These are phyloP conservation scores for Pseudocercospora crystallina DNA, from an alignment of 2,329 filamentous ascomycete genomes.

Conservation along the genomic window DNA sequence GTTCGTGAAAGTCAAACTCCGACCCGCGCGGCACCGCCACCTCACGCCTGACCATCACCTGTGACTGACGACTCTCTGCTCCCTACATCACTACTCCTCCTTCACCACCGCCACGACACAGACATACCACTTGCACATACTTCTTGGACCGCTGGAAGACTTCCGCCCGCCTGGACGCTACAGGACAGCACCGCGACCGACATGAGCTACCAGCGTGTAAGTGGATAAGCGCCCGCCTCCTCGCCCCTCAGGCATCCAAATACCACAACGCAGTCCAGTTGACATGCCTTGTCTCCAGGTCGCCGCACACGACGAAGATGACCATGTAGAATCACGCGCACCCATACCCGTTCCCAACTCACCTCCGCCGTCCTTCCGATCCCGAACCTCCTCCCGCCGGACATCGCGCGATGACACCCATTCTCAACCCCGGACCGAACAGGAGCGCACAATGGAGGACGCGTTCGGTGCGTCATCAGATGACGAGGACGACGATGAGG, in stretches of 20 bases:
- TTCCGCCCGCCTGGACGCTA: background rate
- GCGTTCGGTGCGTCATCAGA: slow-evolving; percentile 72
- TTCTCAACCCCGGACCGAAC: slow-evolving; percentile 50
- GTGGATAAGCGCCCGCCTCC: slow-evolving; percentile 25
- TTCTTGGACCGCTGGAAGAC: background rate
- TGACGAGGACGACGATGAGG: slow-evolving; percentile 68
- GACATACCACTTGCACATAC: background rate
- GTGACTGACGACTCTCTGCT: too few species aligned
- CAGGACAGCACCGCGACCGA: slow-evolving; percentile 18
- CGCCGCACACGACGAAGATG: slow-evolving; percentile 46
- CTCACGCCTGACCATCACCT: too few species aligned
- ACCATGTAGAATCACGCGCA: slow-evolving; percentile 34
- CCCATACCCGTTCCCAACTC: slow-evolving; percentile 46
- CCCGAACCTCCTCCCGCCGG: slow-evolving; percentile 69
- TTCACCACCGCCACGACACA: slow-evolving; percentile 5
- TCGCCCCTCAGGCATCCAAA: slow-evolving; percentile 13
- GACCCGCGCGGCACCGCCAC: too few species aligned
- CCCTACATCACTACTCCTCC: background rate
- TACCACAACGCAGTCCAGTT: slow-evolving; percentile 12
- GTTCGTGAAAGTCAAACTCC: too few species aligned
- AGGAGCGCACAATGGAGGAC: slow-evolving; percentile 82
- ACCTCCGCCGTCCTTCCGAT: slow-evolving; percentile 79
- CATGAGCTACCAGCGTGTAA: slow-evolving; percentile 53
- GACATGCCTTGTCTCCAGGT: slow-evolving; percentile 25
- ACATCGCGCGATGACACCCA: slow-evolving; percentile 48